phyloP scores from a whole-genome alignment of 306 rosid species.

The Crotalaria pallida region DNA sequence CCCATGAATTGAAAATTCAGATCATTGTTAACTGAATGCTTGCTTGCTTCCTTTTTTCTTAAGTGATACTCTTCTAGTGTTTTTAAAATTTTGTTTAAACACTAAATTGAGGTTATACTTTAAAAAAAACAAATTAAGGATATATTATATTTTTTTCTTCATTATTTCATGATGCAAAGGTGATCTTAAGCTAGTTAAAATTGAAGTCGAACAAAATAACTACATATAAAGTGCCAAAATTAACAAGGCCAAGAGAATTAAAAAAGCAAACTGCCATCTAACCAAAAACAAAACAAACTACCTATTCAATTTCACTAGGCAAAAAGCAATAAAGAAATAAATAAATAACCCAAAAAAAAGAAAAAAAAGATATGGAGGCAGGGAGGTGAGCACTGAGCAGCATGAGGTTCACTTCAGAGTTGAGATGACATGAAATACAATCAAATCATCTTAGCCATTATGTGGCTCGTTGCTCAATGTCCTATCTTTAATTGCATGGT shows the following conservation, averaged over 20 bases:
- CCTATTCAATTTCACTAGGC: not conserved
- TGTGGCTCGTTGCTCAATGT: conserved; percentile 27
- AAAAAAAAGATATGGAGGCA: not conserved
- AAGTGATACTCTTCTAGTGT: no score
- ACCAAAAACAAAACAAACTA: not conserved
- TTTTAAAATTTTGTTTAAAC: no score
- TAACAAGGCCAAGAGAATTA: not conserved
- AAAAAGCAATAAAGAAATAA: not conserved
- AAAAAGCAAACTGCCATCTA: no score
- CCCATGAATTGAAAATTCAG: no score
- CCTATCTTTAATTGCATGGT: not conserved
- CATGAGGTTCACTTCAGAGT: conserved; percentile 12
- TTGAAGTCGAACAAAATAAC: not conserved
- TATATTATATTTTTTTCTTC: no score
- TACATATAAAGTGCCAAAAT: not conserved
- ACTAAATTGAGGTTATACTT: no score
- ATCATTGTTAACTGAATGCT: no score
- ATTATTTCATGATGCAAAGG: no score
- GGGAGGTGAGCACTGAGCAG: conserved; percentile 20
- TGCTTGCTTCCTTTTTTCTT: no score
- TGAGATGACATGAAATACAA: not conserved
- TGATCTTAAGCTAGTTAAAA: no score
- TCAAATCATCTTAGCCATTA: no score
- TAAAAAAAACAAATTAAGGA: no score
- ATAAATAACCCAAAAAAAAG: not conserved